Evolutionary conservation across 129 eudicot genomes (phyloP), one percentile per base, ranked within the genome.

Genomic region (Kitagawia praeruptora): DNA sequence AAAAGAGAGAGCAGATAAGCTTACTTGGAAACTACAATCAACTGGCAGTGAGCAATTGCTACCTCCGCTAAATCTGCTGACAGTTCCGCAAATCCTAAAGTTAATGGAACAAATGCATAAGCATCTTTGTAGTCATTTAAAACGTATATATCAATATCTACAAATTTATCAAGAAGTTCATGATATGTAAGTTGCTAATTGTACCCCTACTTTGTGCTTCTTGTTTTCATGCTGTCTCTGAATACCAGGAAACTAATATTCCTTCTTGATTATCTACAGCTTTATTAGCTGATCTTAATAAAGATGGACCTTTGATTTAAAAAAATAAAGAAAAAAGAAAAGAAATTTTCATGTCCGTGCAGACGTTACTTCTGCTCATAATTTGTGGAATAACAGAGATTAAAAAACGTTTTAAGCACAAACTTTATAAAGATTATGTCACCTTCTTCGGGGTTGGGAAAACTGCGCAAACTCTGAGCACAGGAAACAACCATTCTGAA

Each of bases 21-120:
- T 90, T 83, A 90, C 95, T 85, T 95, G 86, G 97, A 87, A 75
- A 95, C 97, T 79, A 95, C 93, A 79, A 95, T 95, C 54, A 95
- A 81, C 79, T 95, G 98, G 82, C 97, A 95, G 84, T 95, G 98
- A 81, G 98, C 97, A 78, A 90, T 84, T 48, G 98, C 87, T 34
- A 93, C 97, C 90, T 88, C 97, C 5, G 85, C 97, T 51, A 95
- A 84, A 87, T 95, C 98, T 72, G 95, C 89, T 70, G 98, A 83
- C 37, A 95, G 89, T 84, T 95, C 96, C 5, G 92, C 89, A 89
- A 95, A 95, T 77, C 98, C 98, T 93, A 85, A 75, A 74, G 21
- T 45, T 66, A 56, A 70, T 34, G 41, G 75, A 73, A 46, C 38
- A 28, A 78, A 46, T 75, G 61, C 75, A 13, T 56, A 46, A 48